Evolutionary conservation across 257 asterid genomes (phyloP).

Genomic region (Knoxia roxburghii): DNA sequence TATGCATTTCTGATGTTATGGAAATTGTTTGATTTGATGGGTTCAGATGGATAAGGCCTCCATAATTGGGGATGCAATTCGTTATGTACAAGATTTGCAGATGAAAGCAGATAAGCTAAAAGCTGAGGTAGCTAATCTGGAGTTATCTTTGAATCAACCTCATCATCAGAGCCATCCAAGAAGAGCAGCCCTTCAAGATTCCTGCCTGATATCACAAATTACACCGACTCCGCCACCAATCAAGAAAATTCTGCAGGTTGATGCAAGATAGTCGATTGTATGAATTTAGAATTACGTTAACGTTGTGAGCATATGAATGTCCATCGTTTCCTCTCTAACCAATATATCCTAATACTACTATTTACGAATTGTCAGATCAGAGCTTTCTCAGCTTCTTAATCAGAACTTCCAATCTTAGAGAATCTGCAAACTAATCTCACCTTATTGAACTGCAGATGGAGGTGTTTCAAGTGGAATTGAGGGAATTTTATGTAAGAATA

Average conservation of each 20-base stretch:
- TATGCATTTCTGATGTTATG: no score
- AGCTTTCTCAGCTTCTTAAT: no score
- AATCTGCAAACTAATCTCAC: no score
- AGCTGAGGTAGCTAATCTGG: constrained; percentile 47
- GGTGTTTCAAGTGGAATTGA: constrained; percentile 48
- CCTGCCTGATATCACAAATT: constrained; percentile 9
- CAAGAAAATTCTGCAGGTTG: constrained; percentile 59
- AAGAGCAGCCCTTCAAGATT: constrained; percentile 17
- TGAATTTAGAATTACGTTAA: no score
- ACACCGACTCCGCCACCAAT: constrained; percentile 22
- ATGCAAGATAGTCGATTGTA: no score
- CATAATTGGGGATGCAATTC: constrained; percentile 66
- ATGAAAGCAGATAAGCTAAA: constrained; percentile 48
- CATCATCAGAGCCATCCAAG: constrained; percentile 16
- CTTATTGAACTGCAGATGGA: constrained; percentile 60
- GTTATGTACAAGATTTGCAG: constrained; percentile 63
- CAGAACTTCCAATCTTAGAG: no score
- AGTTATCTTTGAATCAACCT: constrained; percentile 23
- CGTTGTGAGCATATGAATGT: no score
- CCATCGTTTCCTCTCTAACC: no score
- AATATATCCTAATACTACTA: no score
- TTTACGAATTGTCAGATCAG: no score
- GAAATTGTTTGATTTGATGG: neutral
- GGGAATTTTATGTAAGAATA: constrained; percentile 51
- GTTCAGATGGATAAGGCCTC: constrained; percentile 90